These are phyloP conservation scores for Kingdonia uniflora DNA, from an alignment of 164 flowering plant species.

Conservation along the genomic window DNA sequence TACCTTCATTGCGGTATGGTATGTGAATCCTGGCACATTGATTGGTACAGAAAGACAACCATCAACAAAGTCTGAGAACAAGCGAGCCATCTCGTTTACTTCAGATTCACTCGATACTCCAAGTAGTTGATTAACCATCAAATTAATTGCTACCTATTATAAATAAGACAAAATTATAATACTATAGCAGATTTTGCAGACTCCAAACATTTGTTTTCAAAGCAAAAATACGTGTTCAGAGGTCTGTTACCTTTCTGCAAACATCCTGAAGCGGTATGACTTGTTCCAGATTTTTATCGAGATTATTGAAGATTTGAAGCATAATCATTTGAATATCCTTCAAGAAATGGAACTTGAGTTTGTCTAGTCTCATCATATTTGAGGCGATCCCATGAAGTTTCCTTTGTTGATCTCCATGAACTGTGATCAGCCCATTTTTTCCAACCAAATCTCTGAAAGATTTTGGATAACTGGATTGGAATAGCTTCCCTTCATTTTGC, in stretches of 20 bases:
- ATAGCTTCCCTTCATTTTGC: conserved; percentile 79
- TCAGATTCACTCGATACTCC: conserved; percentile 63
- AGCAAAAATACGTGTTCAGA: too few relatives aligned
- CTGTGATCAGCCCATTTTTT: conserved; percentile 70
- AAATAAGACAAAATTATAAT: background rate
- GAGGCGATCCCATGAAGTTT: conserved; percentile 67
- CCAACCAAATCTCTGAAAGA: conserved; percentile 85
- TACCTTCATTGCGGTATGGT: conserved; percentile 82
- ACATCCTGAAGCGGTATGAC: conserved; percentile 58
- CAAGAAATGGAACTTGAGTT: conserved; percentile 55
- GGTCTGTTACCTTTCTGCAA: conserved; percentile 59
- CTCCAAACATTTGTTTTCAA: too few relatives aligned
- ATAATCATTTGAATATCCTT: conserved; percentile 54
- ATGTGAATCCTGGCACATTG: conserved; percentile 62
- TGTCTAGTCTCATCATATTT: conserved; percentile 68
- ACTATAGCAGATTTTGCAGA: too few relatives aligned
- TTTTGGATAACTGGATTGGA: conserved; percentile 78
- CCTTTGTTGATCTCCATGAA: conserved; percentile 78
- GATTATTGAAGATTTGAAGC: conserved; percentile 31
- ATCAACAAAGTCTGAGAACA: conserved; percentile 78
- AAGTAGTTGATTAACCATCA: conserved; percentile 79
- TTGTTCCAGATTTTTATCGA: conserved; percentile 25
- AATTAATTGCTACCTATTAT: conserved; percentile 59
- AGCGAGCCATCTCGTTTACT: conserved; percentile 49
- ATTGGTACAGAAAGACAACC: conserved; percentile 87